Evolutionary conservation across 2,329 filamentous ascomycete genomes (phyloP).

Genomic region (Thelonectria olida): DNA sequence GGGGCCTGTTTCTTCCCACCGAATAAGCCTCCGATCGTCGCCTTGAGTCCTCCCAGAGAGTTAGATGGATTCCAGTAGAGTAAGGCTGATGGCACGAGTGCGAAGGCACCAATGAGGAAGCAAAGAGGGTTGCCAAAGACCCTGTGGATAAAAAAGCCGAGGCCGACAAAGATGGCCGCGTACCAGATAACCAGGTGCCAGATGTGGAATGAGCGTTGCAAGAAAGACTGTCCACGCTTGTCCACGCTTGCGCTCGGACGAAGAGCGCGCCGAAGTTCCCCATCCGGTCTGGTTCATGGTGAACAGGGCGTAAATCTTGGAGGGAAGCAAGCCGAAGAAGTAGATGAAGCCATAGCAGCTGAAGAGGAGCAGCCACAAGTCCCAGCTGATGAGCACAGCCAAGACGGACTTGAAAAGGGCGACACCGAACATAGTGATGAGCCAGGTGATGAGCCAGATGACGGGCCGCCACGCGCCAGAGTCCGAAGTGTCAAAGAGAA

Average conservation of each 20-base stretch:
- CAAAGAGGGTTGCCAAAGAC: constrained; percentile 15
- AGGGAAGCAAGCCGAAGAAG: constrained; percentile 26
- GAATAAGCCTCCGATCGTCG: not conserved
- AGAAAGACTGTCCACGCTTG: constrained; percentile 22
- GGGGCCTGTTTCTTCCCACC: not conserved
- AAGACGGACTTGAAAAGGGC: constrained; percentile 25
- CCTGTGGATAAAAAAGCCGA: constrained; percentile 20
- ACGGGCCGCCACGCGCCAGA: constrained; percentile 18
- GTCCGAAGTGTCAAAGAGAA: constrained; percentile 21
- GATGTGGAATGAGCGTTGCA: constrained; percentile 23
- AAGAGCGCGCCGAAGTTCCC: constrained; percentile 23
- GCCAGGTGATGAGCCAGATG: no score
- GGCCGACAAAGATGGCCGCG: constrained; percentile 19
- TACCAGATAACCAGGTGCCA: constrained; percentile 24
- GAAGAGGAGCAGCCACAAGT: constrained; percentile 25
- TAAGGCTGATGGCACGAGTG: constrained; percentile 12
- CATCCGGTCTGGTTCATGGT: constrained; percentile 27
- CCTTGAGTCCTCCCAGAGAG: not conserved
- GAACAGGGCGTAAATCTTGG: constrained; percentile 23
- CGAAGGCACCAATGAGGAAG: constrained; percentile 13
- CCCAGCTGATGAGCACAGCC: constrained; percentile 22
- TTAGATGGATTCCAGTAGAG: constrained; percentile 18
- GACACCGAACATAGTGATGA: constrained; percentile 24
- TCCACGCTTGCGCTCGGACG: constrained; percentile 19
- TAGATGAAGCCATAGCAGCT: constrained; percentile 26